Evolutionary conservation across 1,139 yeast genomes (phyloP).

Genomic region (Protomyces gravidus): DNA sequence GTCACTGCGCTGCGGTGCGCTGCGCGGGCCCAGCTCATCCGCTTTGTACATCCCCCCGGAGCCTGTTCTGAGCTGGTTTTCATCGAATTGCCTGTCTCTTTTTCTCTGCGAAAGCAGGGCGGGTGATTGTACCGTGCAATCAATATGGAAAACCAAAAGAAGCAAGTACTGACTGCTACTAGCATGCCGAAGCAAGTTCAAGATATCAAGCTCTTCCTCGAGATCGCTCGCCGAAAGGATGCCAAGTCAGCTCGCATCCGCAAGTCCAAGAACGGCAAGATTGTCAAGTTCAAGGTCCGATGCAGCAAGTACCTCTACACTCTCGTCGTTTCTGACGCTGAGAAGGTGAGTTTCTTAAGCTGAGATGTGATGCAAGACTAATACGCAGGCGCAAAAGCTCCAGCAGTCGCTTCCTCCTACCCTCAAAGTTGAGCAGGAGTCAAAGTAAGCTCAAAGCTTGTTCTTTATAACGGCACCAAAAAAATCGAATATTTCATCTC

Average conservation of each 20-base stretch:
- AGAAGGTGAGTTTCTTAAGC: slow-evolving; percentile 51
- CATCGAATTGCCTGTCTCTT: no score
- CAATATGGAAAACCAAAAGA: not conserved
- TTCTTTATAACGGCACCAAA: not conserved
- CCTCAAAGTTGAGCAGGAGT: slow-evolving; percentile 27
- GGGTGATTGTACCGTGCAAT: slow-evolving; percentile 29
- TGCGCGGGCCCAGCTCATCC: no score
- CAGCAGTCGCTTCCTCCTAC: slow-evolving; percentile 94
- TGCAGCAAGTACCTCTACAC: slow-evolving; percentile 94
- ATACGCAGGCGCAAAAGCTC: slow-evolving; percentile 72
- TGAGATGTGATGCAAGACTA: no score
- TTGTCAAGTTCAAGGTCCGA: slow-evolving; percentile 99
- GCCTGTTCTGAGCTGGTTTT: no score
- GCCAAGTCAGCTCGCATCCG: slow-evolving; percentile 91
- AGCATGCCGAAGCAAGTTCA: slow-evolving; percentile 38
- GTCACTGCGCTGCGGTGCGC: no score
- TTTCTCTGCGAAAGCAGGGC: slow-evolving; percentile 12
- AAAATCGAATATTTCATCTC: not conserved
- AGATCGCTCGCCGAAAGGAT: slow-evolving; percentile 91
- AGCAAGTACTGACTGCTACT: not conserved
- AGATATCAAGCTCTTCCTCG: slow-evolving; percentile 97
- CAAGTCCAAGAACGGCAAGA: slow-evolving; percentile 71
- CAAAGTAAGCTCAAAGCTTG: not conserved
- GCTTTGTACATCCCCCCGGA: no score
- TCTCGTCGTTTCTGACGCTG: slow-evolving; percentile 89